Evolutionary conservation across 495 filamentous ascomycete species (phyloP).

Genomic region (Parathielavia hyrcaniae): DNA sequence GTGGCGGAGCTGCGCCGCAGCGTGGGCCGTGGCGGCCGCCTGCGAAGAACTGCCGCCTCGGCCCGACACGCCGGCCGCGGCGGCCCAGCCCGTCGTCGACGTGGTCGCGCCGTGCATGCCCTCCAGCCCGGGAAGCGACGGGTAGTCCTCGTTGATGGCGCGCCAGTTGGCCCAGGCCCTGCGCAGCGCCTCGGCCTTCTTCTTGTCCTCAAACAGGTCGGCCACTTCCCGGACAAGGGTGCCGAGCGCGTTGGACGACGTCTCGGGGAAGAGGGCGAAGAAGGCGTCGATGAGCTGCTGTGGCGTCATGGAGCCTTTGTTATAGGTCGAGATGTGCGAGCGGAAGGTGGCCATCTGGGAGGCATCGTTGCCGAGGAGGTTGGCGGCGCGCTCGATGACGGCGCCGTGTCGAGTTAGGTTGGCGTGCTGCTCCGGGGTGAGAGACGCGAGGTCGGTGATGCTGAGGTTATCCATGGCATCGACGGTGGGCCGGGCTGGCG

Average conservation of each 20-base stretch:
- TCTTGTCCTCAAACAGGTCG: slow-evolving; percentile 81
- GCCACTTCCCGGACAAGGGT: slow-evolving; percentile 88
- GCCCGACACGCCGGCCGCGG: slow-evolving; percentile 33
- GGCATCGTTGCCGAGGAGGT: slow-evolving; percentile 66
- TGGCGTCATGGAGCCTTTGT: slow-evolving; percentile 58
- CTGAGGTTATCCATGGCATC: slow-evolving; percentile 38
- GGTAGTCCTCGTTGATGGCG: slow-evolving; percentile 93
- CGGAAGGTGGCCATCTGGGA: slow-evolving; percentile 73
- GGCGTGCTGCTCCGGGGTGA: slow-evolving; percentile 71
- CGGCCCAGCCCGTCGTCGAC: slow-evolving; percentile 47
- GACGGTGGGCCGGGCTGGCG: slow-evolving; percentile 23
- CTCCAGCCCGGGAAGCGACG: slow-evolving; percentile 68
- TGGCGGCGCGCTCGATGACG: slow-evolving; percentile 77
- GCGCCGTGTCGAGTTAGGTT: slow-evolving; percentile 67
- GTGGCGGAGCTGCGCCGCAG: slow-evolving; percentile 32
- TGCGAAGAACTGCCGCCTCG: slow-evolving; percentile 29
- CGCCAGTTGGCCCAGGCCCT: slow-evolving; percentile 92
- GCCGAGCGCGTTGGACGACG: slow-evolving; percentile 67
- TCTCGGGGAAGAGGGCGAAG: slow-evolving; percentile 70
- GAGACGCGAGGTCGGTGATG: slow-evolving; percentile 37
- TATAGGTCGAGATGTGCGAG: slow-evolving; percentile 66
- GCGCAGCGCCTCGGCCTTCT: slow-evolving; percentile 63
- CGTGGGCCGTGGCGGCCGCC: slow-evolving; percentile 23
- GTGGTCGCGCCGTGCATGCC: slow-evolving; percentile 50
- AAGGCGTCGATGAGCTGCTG: slow-evolving; percentile 74